Evolutionary conservation across 208 protist genomes (phyloP).

Genomic region (Trypanosoma theileri): DNA sequence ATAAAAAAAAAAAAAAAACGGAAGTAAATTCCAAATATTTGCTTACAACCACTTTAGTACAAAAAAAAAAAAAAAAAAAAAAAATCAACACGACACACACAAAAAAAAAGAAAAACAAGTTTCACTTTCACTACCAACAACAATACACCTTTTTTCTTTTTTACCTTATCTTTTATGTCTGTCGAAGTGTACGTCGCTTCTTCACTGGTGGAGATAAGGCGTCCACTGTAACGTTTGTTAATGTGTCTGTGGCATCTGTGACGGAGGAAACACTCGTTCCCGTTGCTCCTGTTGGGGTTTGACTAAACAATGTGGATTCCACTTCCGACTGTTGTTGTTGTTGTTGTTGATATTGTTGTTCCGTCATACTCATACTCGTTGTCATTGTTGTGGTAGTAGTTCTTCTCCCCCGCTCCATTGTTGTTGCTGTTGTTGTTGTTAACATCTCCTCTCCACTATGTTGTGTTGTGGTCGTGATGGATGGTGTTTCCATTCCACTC

Average conservation of each 20-base stretch:
- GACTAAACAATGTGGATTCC: neutral
- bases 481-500: neutral
- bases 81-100: too few relatives aligned
- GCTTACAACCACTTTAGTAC: too few relatives aligned
- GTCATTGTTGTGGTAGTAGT: too few relatives aligned
- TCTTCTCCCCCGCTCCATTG: neutral
- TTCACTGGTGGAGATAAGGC: slow-evolving; percentile 55
- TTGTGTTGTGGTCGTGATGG: slow-evolving; percentile 1
- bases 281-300: neutral
- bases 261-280: neutral
- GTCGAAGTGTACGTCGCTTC: slow-evolving; percentile 79
- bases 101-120: too few relatives aligned
- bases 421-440: neutral
- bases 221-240: neutral
- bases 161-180: slow-evolving; percentile 26
- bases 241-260: slow-evolving; percentile 6
- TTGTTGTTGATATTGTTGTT: neutral
- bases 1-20: too few relatives aligned
- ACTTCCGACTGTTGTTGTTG: neutral
- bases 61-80: too few relatives aligned
- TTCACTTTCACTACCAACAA: too few relatives aligned
- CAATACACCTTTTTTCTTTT: too few relatives aligned
- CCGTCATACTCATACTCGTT: too few relatives aligned
- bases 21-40: too few relatives aligned
- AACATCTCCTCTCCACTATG: slow-evolving; percentile 11